Percentiles rank a stretch among this genome's conserved stretches.
These are phyloP conservation scores for Claviceps africana DNA, from an alignment of 2,329 filamentous ascomycete species.

Conservation along the genomic window DNA sequence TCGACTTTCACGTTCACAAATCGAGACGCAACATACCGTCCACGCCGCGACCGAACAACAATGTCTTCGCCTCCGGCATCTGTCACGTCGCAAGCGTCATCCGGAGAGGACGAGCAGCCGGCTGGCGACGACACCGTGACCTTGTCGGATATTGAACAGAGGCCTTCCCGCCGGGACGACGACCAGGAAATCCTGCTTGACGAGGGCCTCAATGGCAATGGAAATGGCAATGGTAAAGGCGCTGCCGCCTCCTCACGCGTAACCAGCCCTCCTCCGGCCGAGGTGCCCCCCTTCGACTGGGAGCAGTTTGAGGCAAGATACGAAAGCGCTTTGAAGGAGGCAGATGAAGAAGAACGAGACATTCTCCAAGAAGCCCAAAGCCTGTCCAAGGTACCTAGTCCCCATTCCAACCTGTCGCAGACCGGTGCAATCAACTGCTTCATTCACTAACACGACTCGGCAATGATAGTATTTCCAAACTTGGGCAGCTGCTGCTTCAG, in stretches of 20 bases:
- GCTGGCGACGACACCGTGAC: constrained; percentile 9
- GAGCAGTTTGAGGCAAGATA: constrained; percentile 59
- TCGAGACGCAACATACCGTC: not conserved
- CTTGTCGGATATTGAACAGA: constrained; percentile 11
- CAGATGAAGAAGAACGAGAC: constrained; percentile 48
- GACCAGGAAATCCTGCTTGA: constrained; percentile 26
- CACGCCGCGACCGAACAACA: not conserved
- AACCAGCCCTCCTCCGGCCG: constrained; percentile 31
- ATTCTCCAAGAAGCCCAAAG: constrained; percentile 53
- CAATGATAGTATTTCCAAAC: constrained; percentile 54
- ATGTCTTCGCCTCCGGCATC: constrained; percentile 9
- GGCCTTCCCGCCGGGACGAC: constrained; percentile 12
- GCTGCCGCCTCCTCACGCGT: constrained; percentile 6
- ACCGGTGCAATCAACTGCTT: not conserved
- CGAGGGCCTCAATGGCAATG: constrained; percentile 18
- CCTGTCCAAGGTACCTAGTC: constrained; percentile 43
- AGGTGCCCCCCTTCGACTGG: constrained; percentile 57
- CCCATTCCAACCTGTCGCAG: not conserved
- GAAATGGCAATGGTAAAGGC: constrained; percentile 14
- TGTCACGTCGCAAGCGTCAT: not conserved
- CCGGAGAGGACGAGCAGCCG: constrained; percentile 5
- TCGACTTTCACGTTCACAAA: not conserved
- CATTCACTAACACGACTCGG: not conserved
- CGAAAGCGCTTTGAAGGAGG: constrained; percentile 47
- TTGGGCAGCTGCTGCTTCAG: constrained; percentile 62